Base-by-base conservation (phyloP, 148 eudicot species). In the Rhododendron mucronatum region DNA sequence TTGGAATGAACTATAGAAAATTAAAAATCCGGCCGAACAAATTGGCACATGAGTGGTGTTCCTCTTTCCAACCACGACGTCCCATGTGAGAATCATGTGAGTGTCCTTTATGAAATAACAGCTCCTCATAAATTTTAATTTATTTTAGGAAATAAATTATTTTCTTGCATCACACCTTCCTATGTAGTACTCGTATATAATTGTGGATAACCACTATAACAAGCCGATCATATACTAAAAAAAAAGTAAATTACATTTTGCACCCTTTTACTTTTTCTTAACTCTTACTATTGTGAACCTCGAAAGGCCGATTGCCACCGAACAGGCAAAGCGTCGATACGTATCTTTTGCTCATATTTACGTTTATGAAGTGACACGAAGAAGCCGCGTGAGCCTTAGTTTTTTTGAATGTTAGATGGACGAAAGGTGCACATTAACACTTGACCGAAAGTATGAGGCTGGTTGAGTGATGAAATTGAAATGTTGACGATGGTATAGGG, bases 21-120 rank as follows among this genome's bases (percentile, higher is more conserved):
- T 2, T 63, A 23, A 30, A 23, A 63, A 23, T 1, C 69, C 30
- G 35, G 3, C 69, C 30, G 35, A 67, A 67, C 26, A 67, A 67
- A 53, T 53, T 67, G 74, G 33, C 28, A 67, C 35, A 67, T 28
- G 74, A 26, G 37, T 12, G 37, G 74, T 28, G 74, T 28, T 16
- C 37, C 33, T 28, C 74, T 67, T 67, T n/a, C 74, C 74, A 67
- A 26, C 37, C 35, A 67, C 14, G 59, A 55, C 33, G 33, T 30
- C 78, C 78, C 78, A 74, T 74, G 78, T 74, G 45, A 74, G 78
- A 74, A 74, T 74, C 78, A 74, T 16, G 44, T 74, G 78, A 5
- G 2, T 14, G 44, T 35, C 78, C 41, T 74, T 33, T 35, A 74
- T 74, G 23, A 74, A 35, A 74, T 15, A 74, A 23, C 11, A 74